phyloP scores from a whole-genome alignment of 2,329 filamentous ascomycete species.

The Curvularia verruculosa region DNA sequence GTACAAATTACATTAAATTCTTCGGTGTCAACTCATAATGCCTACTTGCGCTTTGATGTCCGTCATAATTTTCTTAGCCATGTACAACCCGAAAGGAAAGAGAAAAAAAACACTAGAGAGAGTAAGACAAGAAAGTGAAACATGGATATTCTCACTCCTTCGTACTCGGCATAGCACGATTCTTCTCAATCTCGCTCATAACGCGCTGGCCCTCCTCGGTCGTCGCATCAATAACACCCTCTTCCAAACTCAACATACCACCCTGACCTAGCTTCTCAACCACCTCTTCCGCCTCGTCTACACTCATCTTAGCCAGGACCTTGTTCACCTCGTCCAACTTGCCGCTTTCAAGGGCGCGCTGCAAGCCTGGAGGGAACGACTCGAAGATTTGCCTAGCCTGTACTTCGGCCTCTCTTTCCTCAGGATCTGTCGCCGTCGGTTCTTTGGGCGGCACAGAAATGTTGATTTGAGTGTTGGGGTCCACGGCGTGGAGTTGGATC shows the following conservation, averaged over 20 bases:
- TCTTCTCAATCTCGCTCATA: constrained; percentile 69
- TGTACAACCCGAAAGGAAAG: background rate
- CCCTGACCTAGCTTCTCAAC: constrained; percentile 82
- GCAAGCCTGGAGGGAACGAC: constrained; percentile 79
- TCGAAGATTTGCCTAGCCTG: constrained; percentile 78
- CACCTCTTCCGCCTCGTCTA: constrained; percentile 84
- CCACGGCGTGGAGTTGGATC: constrained; percentile 95
- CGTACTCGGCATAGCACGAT: constrained; percentile 46
- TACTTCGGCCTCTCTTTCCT: constrained; percentile 65
- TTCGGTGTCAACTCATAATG: background rate
- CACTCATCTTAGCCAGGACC: constrained; percentile 84
- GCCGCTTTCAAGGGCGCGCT: constrained; percentile 83
- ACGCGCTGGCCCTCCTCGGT: constrained; percentile 82
- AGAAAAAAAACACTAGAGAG: background rate
- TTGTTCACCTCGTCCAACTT: constrained; percentile 87
- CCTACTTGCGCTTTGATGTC: background rate
- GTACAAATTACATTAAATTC: constrained; percentile 16
- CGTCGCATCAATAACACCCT: constrained; percentile 93
- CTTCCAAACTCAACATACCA: constrained; percentile 87
- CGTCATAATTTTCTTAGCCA: background rate
- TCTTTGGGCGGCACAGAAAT: constrained; percentile 77
- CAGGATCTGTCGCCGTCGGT: constrained; percentile 46
- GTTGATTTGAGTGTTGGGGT: constrained; percentile 88
- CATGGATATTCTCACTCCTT: constrained; percentile 35
- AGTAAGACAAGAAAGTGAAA: background rate